Conservation (phyloP, 2,329 filamentous ascomycete species). For the Penicillium glabrum region DNA sequence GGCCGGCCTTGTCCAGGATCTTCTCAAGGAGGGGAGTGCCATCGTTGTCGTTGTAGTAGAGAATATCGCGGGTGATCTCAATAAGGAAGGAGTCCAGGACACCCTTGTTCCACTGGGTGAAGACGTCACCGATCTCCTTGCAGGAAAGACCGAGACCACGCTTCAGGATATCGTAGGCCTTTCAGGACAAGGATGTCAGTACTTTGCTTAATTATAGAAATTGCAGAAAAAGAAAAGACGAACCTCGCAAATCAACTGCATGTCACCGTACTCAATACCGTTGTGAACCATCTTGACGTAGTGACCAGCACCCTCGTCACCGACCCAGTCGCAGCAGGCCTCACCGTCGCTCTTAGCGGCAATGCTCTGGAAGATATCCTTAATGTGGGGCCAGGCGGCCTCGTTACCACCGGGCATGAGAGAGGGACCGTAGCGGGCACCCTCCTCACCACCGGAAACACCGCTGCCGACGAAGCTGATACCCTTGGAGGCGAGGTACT, state of each 20-base stretch:
- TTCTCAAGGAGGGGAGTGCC: slow-evolving; percentile 91
- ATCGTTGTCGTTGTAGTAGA: slow-evolving; percentile 97
- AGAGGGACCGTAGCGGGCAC: slow-evolving; percentile 94
- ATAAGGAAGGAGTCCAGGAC: slow-evolving; percentile 99
- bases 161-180: slow-evolving; percentile 99
- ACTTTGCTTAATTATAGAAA: not conserved
- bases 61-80: slow-evolving; percentile 97
- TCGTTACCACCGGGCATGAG: slow-evolving; percentile 99
- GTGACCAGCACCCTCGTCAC: slow-evolving; percentile 98
- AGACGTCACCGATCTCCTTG: slow-evolving; percentile 95
- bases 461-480: slow-evolving; percentile 95
- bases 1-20: slow-evolving; percentile 96
- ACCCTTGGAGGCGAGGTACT: slow-evolving; percentile 82
- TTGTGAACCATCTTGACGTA: slow-evolving; percentile 99
- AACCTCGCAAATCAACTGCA: slow-evolving; percentile 98
- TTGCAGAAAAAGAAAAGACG: not conserved
- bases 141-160: slow-evolving; percentile 82
- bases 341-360: slow-evolving; percentile 96
- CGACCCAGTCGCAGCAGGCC: slow-evolving; percentile 99
- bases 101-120: slow-evolving; percentile 97
- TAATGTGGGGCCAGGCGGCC: slow-evolving; percentile 96
- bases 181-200: not conserved
- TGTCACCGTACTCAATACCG: slow-evolving; percentile 99
- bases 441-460: slow-evolving; percentile 99
- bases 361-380: slow-evolving; percentile 98